A percentile compares a stretch with the other conserved stretches of the same genome.
Evolutionary conservation across 257 asterid species (phyloP).

Genomic region (Rehmannia glutinosa): DNA sequence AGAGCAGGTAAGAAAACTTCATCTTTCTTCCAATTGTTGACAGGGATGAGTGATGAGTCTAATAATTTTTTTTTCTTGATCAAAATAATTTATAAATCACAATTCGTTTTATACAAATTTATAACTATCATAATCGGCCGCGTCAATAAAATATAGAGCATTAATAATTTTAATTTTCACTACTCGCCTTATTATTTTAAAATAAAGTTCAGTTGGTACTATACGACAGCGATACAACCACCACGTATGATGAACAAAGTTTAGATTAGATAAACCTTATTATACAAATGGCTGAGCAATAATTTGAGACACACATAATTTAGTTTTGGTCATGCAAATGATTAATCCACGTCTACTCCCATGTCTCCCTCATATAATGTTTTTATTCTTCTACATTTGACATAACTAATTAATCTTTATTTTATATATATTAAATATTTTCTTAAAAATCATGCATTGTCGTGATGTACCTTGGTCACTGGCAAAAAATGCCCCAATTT

Average conservation of each 20-base stretch:
- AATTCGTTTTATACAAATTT: too few relatives aligned
- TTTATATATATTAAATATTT: background rate
- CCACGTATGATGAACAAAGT: background rate
- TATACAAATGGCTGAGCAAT: background rate
- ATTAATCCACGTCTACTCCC: slow-evolving; percentile 17
- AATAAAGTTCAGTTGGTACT: background rate
- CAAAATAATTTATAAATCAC: too few relatives aligned
- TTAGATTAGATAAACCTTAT: background rate
- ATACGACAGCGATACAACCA: background rate
- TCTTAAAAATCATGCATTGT: slow-evolving; percentile 6
- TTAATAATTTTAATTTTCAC: too few relatives aligned
- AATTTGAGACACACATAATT: background rate
- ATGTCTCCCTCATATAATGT: background rate
- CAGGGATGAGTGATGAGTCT: background rate
- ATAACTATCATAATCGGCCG: too few relatives aligned
- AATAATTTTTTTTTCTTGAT: too few relatives aligned
- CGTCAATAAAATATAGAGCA: too few relatives aligned
- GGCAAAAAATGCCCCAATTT: background rate
- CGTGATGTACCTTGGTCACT: slow-evolving; percentile 18
- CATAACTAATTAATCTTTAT: background rate
- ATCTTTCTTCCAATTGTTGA: background rate
- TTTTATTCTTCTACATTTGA: background rate
- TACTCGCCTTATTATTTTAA: background rate
- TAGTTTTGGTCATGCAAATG: background rate
- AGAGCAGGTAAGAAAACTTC: background rate